Conservation (phyloP, 305 asterid genomes). For the Nicotiana rustica region DNA sequence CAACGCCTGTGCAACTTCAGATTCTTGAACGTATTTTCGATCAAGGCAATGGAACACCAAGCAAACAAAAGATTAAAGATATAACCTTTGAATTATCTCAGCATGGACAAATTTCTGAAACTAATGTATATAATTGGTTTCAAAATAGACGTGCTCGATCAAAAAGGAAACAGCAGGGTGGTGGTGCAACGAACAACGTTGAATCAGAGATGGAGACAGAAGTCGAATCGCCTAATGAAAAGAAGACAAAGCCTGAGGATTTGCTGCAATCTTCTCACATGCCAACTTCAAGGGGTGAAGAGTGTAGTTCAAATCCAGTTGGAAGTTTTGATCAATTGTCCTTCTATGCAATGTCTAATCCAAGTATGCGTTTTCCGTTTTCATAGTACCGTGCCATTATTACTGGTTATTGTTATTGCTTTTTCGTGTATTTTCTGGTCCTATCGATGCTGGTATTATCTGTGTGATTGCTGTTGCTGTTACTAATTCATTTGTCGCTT, state of each 20-base stretch:
- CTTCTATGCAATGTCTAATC: slow-evolving; percentile 68
- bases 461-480: no score
- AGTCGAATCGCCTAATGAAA: slow-evolving; percentile 83
- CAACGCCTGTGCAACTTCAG: slow-evolving; percentile 93
- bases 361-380: slow-evolving; percentile 43
- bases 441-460: no score
- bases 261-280: slow-evolving; percentile 57
- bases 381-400: no score
- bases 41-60: slow-evolving; percentile 94
- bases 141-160: slow-evolving; percentile 99
- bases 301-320: slow-evolving; percentile 68
- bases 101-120: slow-evolving; percentile 96
- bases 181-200: slow-evolving; percentile 55
- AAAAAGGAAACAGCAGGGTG: slow-evolving; percentile 82
- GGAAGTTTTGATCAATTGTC: slow-evolving; percentile 70
- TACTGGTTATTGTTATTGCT: no score
- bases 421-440: no score
- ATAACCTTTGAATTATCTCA: slow-evolving; percentile 82
- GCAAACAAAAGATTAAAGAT: slow-evolving; percentile 93
- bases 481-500: no score
- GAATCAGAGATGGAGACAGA: slow-evolving; percentile 91
- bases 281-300: slow-evolving; percentile 58
- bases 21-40: slow-evolving; percentile 87
- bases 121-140: slow-evolving; percentile 97
- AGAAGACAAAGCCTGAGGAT: slow-evolving; percentile 78